Conservation (phyloP, 2,329 filamentous ascomycete genomes). For the Apiospora arundinis region DNA sequence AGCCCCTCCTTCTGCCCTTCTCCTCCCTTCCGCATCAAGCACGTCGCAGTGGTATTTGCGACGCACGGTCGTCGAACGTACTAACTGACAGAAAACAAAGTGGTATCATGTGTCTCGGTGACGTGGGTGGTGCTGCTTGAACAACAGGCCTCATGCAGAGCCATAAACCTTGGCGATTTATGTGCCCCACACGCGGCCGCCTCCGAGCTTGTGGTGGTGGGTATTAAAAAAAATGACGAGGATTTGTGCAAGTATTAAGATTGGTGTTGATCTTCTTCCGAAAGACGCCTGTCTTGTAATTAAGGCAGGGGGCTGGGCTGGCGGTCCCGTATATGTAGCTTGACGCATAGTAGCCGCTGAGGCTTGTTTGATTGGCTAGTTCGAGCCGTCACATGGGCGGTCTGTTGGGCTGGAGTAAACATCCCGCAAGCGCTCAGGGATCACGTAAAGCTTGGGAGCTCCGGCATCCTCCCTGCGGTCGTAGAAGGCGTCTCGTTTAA, state of each 20-base stretch:
- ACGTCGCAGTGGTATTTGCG: neutral
- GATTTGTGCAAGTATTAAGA: constrained; percentile 9
- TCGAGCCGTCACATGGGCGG: constrained; percentile 5
- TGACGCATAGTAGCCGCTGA: neutral
- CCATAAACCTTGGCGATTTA: neutral
- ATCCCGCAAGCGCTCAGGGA: neutral
- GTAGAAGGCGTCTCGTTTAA: constrained; percentile 46
- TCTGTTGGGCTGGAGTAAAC: neutral
- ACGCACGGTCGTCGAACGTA: constrained; percentile 4
- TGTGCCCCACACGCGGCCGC: constrained; percentile 1
- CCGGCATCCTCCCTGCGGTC: neutral
- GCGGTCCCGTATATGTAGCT: neutral
- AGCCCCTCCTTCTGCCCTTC: neutral
- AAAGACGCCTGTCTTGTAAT: constrained; percentile 10
- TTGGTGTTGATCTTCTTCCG: constrained; percentile 1
- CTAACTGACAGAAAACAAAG: constrained; percentile 10
- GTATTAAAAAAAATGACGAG: constrained; percentile 8
- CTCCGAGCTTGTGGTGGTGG: constrained; percentile 11
- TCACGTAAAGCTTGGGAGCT: neutral
- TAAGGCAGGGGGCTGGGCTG: neutral
- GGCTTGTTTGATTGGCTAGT: neutral
- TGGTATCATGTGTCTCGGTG: constrained; percentile 16
- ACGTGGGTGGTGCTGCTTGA: constrained; percentile 4
- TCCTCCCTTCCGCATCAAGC: neutral
- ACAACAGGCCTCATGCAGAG: constrained; percentile 2